Evolutionary conservation across 1,284 basidiomycete genomes (phyloP).

Genomic region (Fomitopsis betulina): DNA sequence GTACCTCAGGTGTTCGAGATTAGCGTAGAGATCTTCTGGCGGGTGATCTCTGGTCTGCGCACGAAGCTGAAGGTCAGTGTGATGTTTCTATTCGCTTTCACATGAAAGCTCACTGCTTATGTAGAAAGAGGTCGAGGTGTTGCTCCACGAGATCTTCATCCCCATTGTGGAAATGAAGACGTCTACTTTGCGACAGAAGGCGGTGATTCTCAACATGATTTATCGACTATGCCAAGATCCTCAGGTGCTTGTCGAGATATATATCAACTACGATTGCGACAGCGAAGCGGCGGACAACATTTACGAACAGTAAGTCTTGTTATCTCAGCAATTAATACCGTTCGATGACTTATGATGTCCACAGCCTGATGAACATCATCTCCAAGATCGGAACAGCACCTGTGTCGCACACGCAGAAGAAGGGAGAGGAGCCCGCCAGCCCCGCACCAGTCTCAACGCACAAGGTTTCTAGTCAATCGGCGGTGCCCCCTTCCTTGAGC

Average conservation of each 20-base stretch:
- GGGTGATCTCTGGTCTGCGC: conserved; percentile 88
- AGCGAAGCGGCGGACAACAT: conserved; percentile 91
- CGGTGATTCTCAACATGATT: conserved; percentile 82
- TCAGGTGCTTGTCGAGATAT: conserved; percentile 94
- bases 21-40: conserved; percentile 98
- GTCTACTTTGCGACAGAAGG: conserved; percentile 93
- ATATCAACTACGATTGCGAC: conserved; percentile 98
- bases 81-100: neutral
- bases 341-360: neutral
- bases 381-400: conserved; percentile 84
- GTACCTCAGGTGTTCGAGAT: conserved; percentile 98
- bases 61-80: conserved; percentile 85
- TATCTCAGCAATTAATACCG: neutral
- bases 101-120: neutral
- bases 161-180: conserved; percentile 99
- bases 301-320: conserved; percentile 76
- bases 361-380: conserved; percentile 87
- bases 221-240: conserved; percentile 89
- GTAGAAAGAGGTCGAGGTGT: conserved; percentile 98
- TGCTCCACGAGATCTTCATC: conserved; percentile 98
- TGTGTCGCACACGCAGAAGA: conserved; percentile 42
- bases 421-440: conserved; percentile 53
- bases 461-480: conserved; percentile 39
- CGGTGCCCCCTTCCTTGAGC: conserved; percentile 58
- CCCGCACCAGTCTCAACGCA: conserved; percentile 51